A percentile compares a stretch with the other conserved stretches of the same genome.
phyloP scores from a whole-genome alignment of 441 rosid genomes.

The Mallotus japonicus region DNA sequence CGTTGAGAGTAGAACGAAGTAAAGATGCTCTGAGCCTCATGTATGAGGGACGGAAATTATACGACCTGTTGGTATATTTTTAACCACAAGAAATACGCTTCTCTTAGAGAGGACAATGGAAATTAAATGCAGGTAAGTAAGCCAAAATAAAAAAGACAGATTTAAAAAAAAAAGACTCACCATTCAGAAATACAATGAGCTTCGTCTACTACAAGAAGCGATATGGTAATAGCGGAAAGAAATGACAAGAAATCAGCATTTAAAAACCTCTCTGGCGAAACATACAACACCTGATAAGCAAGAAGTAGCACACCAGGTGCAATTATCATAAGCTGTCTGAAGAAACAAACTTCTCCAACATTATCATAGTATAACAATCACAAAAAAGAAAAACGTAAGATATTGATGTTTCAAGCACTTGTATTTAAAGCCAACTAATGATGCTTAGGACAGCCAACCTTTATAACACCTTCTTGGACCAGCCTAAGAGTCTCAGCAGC shows the following conservation, averaged over 20 bases:
- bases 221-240: constrained; percentile 51
- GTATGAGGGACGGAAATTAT: constrained; percentile 96
- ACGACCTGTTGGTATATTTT: constrained; percentile 57
- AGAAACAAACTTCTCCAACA: neutral
- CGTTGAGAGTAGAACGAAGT: constrained; percentile 55
- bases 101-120: constrained; percentile 12
- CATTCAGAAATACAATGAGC: constrained; percentile 97
- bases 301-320: neutral
- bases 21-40: constrained; percentile 90
- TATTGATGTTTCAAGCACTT: neutral
- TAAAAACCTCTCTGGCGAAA: constrained; percentile 88
- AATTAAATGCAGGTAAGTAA: neutral
- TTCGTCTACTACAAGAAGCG: constrained; percentile 94
- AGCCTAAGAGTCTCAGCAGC: constrained; percentile 61
- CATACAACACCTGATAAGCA: constrained; percentile 76
- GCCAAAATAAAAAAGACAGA: constrained; percentile 6
- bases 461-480: constrained; percentile 64
- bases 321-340: neutral
- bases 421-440: neutral
- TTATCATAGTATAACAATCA: neutral
- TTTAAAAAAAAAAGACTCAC: constrained; percentile 40
- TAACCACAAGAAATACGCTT: constrained; percentile 14
- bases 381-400: neutral
- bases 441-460: constrained; percentile 40
- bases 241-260: constrained; percentile 70